phyloP scores from a whole-genome alignment of 306 rosid species.

The Geum urbanum region DNA sequence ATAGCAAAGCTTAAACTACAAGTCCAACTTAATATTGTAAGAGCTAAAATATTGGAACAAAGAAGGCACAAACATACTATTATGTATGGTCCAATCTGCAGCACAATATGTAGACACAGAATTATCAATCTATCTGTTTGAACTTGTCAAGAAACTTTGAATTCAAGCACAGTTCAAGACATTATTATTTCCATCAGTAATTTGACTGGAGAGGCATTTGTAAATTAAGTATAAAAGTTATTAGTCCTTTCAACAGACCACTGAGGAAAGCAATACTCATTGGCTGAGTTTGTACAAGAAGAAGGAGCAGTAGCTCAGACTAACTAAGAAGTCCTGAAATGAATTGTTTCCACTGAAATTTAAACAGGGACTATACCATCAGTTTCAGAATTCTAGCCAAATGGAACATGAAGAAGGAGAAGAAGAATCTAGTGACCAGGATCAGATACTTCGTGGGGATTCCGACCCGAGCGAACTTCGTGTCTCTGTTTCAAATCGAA shows the following conservation, averaged over 20 bases:
- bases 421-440: too few species aligned
- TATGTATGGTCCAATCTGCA: too few species aligned
- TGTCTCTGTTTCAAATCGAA: too few species aligned
- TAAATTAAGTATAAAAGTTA: constrained; percentile 49
- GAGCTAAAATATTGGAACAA: too few species aligned
- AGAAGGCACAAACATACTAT: too few species aligned
- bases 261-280: neutral
- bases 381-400: constrained; percentile 19
- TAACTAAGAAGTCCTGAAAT: constrained; percentile 14
- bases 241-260: constrained; percentile 35
- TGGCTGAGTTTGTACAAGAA: constrained; percentile 25
- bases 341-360: constrained; percentile 20
- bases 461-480: too few species aligned
- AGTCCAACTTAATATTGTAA: too few species aligned
- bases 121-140: constrained; percentile 46
- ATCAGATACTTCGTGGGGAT: too few species aligned
- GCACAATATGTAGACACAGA: too few species aligned
- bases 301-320: constrained; percentile 17
- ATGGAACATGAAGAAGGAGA: too few species aligned
- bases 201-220: constrained; percentile 46
- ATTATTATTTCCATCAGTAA: constrained; percentile 77
- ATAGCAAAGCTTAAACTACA: too few species aligned
- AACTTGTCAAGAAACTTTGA: constrained; percentile 51
- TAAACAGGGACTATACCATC: constrained; percentile 13
- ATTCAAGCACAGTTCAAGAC: constrained; percentile 72